Conservation (phyloP, 495 filamentous ascomycete genomes). For the Delitschia confertaspora region DNA sequence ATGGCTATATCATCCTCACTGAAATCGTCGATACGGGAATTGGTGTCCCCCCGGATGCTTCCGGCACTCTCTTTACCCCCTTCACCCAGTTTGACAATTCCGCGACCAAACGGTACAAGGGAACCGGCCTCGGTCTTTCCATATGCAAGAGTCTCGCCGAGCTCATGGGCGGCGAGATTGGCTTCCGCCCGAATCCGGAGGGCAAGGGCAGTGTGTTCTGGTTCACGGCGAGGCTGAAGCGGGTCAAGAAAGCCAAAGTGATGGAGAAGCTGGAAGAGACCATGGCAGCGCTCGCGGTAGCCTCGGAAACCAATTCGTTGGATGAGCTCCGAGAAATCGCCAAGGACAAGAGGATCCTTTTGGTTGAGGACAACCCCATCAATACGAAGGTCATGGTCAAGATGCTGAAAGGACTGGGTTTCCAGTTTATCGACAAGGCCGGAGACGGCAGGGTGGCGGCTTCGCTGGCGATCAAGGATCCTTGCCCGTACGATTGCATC, state of each 20-base stretch:
- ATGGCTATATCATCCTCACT: conserved; percentile 41
- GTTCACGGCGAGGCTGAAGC: conserved; percentile 47
- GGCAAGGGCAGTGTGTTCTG: conserved; percentile 51
- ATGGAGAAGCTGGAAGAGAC: conserved; percentile 28
- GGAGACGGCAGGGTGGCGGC: conserved; percentile 52
- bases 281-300: conserved; percentile 19
- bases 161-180: conserved; percentile 25
- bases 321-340: conserved; percentile 18
- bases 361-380: conserved; percentile 37
- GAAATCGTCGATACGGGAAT: conserved; percentile 27
- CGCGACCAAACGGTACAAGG: conserved; percentile 21
- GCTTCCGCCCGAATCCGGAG: conserved; percentile 45
- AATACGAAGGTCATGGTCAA: conserved; percentile 58
- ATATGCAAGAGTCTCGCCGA: conserved; percentile 26
- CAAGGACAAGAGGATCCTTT: conserved; percentile 42
- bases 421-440: conserved; percentile 45
- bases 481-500: conserved; percentile 45
- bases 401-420: conserved; percentile 46
- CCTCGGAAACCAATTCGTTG: conserved; percentile 5
- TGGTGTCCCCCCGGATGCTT: conserved; percentile 4
- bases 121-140: conserved; percentile 23
- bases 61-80: conserved; percentile 19
- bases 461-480: conserved; percentile 42
- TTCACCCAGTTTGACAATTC: conserved; percentile 27
- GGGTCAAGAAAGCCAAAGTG: conserved; percentile 29